A percentile compares a stretch with the other conserved stretches of the same genome.
These are phyloP conservation scores for Cutaneotrichosporon cutaneum DNA, from an alignment of 1,284 basidiomycete genomes.

Conservation along the genomic window DNA sequence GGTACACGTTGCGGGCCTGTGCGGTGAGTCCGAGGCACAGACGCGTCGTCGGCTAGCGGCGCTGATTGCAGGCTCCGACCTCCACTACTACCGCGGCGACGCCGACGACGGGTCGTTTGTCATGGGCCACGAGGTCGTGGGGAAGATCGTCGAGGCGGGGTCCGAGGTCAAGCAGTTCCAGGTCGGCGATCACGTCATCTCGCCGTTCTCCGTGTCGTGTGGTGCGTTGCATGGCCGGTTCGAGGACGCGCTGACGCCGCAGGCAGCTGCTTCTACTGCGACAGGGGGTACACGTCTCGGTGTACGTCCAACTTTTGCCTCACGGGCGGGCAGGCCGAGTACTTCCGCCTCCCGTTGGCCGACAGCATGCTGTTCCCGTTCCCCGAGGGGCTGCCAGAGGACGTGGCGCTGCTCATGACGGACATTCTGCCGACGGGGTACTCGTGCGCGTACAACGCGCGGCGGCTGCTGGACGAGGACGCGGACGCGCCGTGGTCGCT, in stretches of 20 bases:
- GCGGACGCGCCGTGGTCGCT: constrained; percentile 22
- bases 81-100: constrained; percentile 72
- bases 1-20: constrained; percentile 41
- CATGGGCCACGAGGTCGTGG: constrained; percentile 78
- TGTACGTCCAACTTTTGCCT: constrained; percentile 67
- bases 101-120: constrained; percentile 45
- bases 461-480: constrained; percentile 41
- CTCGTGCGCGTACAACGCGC: constrained; percentile 52
- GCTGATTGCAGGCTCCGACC: constrained; percentile 64
- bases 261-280: constrained; percentile 60
- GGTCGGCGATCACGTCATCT: constrained; percentile 78
- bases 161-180: constrained; percentile 64
- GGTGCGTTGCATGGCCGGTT: constrained; percentile 62
- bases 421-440: constrained; percentile 56
- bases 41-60: not conserved
- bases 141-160: constrained; percentile 72
- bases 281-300: constrained; percentile 70
- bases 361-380: constrained; percentile 53
- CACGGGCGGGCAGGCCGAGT: constrained; percentile 84
- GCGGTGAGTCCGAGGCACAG: constrained; percentile 33
- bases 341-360: constrained; percentile 67
- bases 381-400: constrained; percentile 46
- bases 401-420: constrained; percentile 53
- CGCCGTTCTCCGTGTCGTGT: constrained; percentile 81
- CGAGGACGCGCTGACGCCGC: not conserved